Conservation (phyloP, 331 rosid species). For the Malus hybrid region DNA sequence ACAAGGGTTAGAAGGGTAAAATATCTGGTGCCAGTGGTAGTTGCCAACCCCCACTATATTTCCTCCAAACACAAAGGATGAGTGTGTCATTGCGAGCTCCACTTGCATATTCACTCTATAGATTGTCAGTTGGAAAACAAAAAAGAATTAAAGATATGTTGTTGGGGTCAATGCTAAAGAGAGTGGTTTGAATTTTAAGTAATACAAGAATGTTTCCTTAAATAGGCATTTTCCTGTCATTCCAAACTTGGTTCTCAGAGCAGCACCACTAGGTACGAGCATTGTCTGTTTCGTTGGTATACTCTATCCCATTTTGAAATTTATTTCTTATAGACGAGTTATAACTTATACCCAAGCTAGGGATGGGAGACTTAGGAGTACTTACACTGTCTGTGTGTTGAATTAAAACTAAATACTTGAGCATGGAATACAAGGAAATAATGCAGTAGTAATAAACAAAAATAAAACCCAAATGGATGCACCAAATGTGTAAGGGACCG, state of each 20-base stretch:
- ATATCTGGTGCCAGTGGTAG: not conserved
- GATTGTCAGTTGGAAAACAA: not conserved
- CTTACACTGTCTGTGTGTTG: not conserved
- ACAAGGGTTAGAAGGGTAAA: not conserved
- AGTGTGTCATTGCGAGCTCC: not conserved
- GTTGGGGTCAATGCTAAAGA: not conserved
- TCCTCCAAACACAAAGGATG: not conserved
- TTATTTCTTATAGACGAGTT: not conserved
- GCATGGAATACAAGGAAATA: not conserved
- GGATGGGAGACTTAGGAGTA: not conserved
- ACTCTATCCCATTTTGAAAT: not conserved
- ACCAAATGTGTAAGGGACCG: not conserved
- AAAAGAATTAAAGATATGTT: not conserved
- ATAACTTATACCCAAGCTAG: not conserved
- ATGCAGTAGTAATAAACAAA: not conserved
- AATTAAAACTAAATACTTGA: not conserved
- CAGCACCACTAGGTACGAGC: not conserved
- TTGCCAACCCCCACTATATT: not conserved
- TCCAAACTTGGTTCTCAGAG: not conserved
- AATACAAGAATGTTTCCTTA: not conserved
- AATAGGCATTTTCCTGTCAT: not conserved
- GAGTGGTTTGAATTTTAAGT: not conserved
- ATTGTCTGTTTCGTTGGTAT: not conserved
- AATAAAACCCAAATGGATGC: not conserved
- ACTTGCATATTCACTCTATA: not conserved